Evolutionary conservation across 352 stramenopile genomes (phyloP).

Genomic region (Phytophthora pisi): DNA sequence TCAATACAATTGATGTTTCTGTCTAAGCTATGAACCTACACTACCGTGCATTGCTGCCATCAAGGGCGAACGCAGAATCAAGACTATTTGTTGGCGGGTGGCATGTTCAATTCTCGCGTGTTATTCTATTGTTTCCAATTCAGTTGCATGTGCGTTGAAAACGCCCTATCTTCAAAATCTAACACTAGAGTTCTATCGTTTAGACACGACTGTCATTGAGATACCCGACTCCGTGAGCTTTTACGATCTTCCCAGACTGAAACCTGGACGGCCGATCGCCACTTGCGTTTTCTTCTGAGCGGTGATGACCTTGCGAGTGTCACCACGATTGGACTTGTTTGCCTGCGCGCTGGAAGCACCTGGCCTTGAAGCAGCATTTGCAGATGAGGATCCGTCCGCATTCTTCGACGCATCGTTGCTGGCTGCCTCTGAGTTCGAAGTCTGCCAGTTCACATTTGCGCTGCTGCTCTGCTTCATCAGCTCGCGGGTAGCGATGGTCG

Average conservation of each 20-base stretch:
- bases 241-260: constrained; percentile 80
- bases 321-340: constrained; percentile 46
- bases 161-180: neutral
- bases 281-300: constrained; percentile 79
- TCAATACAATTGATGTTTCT: too few species aligned
- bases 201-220: neutral
- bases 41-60: too few species aligned
- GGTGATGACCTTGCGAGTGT: constrained; percentile 54
- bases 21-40: too few species aligned
- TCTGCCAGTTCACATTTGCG: constrained; percentile 70
- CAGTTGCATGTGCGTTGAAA: too few species aligned
- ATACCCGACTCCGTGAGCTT: neutral
- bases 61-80: too few species aligned
- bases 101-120: too few species aligned
- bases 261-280: constrained; percentile 77
- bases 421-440: constrained; percentile 4
- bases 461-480: constrained; percentile 94
- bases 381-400: constrained; percentile 4
- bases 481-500: constrained; percentile 94
- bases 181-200: neutral
- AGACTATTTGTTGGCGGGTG: too few species aligned
- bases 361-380: constrained; percentile 5
- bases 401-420: constrained; percentile 7
- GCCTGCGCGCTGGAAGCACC: constrained; percentile 4
- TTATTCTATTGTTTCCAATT: too few species aligned